Conservation (phyloP, 2,329 filamentous ascomycete genomes). For the Diplodia sapinea region DNA sequence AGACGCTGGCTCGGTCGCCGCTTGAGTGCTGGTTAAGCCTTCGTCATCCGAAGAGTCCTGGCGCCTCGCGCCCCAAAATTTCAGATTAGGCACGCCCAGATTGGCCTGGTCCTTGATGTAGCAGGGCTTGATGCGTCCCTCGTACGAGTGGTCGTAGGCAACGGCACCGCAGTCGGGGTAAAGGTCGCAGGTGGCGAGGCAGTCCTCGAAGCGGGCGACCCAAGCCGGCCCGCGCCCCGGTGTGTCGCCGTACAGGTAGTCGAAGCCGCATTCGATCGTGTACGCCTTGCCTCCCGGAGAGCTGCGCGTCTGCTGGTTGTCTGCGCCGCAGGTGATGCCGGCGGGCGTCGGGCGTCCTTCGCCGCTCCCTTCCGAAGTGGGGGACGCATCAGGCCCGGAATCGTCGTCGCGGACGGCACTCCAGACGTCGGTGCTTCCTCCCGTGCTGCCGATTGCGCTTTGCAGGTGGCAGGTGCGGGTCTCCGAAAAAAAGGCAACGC, state of each 20-base stretch:
- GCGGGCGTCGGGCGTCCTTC: background rate
- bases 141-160: background rate
- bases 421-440: background rate
- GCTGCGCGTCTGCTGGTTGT: background rate
- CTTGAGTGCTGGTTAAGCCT: no score
- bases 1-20: no score
- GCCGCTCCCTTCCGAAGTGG: no score
- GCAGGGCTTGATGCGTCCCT: background rate
- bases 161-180: background rate
- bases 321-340: background rate
- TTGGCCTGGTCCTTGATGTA: conserved; percentile 1
- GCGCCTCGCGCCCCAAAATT: background rate
- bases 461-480: background rate
- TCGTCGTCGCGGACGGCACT: background rate
- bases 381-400: no score
- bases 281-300: background rate
- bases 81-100: background rate
- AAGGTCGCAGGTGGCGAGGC: background rate
- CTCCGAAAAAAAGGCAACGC: background rate
- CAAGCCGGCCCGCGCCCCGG: background rate
- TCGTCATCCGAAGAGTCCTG: background rate
- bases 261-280: conserved; percentile 6
- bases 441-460: background rate
- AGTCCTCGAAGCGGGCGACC: background rate
- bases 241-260: background rate